These are phyloP conservation scores for Ailanthus altissimus DNA, from an alignment of 345 rosid genomes.

Conservation along the genomic window DNA sequence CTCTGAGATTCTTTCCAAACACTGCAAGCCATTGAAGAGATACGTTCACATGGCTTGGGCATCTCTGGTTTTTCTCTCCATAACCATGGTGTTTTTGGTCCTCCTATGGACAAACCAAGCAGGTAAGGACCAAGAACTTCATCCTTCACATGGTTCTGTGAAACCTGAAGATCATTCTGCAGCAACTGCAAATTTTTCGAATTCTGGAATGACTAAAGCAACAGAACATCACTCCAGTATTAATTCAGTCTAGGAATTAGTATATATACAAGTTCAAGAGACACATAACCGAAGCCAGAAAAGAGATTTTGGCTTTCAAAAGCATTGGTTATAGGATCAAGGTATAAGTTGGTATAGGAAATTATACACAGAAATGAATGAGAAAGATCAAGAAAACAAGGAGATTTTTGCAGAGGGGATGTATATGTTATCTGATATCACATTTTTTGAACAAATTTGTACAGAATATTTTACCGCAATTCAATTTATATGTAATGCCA, in stretches of 20 bases:
- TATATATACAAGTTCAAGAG: not conserved
- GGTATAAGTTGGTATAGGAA: not conserved
- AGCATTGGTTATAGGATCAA: not conserved
- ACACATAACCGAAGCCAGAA: not conserved
- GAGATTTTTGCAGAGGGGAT: not conserved
- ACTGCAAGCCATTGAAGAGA: conserved; percentile 59
- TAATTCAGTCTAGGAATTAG: conserved; percentile 23
- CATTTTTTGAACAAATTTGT: not conserved
- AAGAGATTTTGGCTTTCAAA: conserved; percentile 27
- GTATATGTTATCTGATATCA: not conserved
- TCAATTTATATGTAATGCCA: not conserved
- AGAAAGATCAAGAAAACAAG: not conserved
- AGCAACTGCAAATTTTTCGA: conserved; percentile 4
- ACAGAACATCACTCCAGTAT: conserved; percentile 13
- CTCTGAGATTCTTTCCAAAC: conserved; percentile 44
- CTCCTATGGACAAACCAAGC: conserved; percentile 40
- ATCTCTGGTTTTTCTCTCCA: conserved; percentile 44
- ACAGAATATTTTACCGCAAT: conserved; percentile 1
- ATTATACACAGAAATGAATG: not conserved
- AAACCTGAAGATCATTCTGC: conserved; percentile 36
- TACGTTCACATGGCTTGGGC: conserved; percentile 50
- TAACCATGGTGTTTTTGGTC: conserved; percentile 47
- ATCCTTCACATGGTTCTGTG: conserved; percentile 31
- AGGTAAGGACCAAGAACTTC: conserved; percentile 25
- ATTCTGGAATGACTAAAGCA: conserved; percentile 18